Evolutionary conservation across 2,329 filamentous ascomycete genomes (phyloP), one percentile per base, ranked within the genome.

Genomic region (Plectosphaerella cucumerina): DNA sequence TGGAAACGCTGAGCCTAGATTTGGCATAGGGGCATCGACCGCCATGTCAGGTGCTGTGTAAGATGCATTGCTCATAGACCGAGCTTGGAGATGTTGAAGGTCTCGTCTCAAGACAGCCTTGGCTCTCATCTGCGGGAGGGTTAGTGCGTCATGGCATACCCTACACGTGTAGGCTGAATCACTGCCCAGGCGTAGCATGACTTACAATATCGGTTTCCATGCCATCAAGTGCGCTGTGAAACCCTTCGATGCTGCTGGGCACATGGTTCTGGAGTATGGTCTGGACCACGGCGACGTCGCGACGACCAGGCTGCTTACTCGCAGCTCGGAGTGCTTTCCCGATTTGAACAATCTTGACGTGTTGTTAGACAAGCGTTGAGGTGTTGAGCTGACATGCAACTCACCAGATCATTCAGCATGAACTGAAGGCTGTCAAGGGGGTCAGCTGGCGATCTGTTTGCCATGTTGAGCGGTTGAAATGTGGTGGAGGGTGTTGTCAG

Each of bases 91-190:
- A 23, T 64, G 57, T 34, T 78, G 75, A 8, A 84, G 68, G 55
- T 85, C 82, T 55, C 81, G 73, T 15, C 73, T 65, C 15, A 84
- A 54, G 14, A 80, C 75, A 2, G 80, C 75, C 60, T 84, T 85
- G 44, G 81, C 78, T 45, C 68, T 65, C 20, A 71, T 65, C 76
- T 80, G 52, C 2, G 12, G 20, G 33, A 9, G 17, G 17, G 9
- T 35, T 17, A n/a, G 31, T 11, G n/a, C 39, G 10, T 21, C 14
- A 2, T n/a, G 9, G 33, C 10, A 35, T 23, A 21, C n/a, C 17
- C 41, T 9, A 6, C 20, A 14, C 17, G 41, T 8, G 21, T 31
- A 34, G 18, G n/a, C n/a, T 31, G 33, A 41, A n/a, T 34, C 31
- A 14, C 15, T 6, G 17, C 12, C 5, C 6, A 43, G 12, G 9